phyloP scores from a whole-genome alignment of 768 basidiomycete genomes.

The Termitomyces eurrhizus region DNA sequence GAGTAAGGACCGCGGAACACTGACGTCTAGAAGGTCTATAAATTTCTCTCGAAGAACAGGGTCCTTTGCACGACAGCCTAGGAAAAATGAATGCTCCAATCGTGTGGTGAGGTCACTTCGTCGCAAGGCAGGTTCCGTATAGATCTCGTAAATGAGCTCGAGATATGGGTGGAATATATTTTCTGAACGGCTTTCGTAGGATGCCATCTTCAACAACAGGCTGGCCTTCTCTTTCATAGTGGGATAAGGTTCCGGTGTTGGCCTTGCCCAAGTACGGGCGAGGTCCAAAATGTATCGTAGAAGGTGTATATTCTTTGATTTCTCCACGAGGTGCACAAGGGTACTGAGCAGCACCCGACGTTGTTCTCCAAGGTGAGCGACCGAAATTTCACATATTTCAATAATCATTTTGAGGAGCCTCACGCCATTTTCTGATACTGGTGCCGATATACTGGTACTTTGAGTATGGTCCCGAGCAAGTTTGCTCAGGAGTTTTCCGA shows the following conservation, averaged over 20 bases:
- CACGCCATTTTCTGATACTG: constrained; percentile 55
- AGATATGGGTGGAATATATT: constrained; percentile 78
- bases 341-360: constrained; percentile 76
- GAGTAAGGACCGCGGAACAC: constrained; percentile 78
- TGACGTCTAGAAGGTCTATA: constrained; percentile 85
- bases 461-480: constrained; percentile 85
- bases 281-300: constrained; percentile 86
- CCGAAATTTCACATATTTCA: constrained; percentile 78
- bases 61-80: constrained; percentile 87
- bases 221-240: constrained; percentile 95
- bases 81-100: constrained; percentile 88
- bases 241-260: constrained; percentile 80
- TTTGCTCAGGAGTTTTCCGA: constrained; percentile 84
- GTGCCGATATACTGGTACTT: constrained; percentile 36
- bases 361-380: constrained; percentile 84
- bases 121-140: constrained; percentile 79
- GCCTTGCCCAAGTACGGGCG: constrained; percentile 85
- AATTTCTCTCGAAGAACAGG: constrained; percentile 76
- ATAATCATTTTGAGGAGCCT: constrained; percentile 74
- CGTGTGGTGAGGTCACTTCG: constrained; percentile 92
- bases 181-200: constrained; percentile 79
- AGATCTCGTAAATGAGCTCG: constrained; percentile 90
- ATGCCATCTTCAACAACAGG: constrained; percentile 82
- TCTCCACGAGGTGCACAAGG: constrained; percentile 80
- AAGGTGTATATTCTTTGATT: constrained; percentile 75